Percentiles rank a stretch among this genome's conserved stretches.
phyloP scores from a whole-genome alignment of 148 eudicot genomes.

The Tetragonia tetragonoides region DNA sequence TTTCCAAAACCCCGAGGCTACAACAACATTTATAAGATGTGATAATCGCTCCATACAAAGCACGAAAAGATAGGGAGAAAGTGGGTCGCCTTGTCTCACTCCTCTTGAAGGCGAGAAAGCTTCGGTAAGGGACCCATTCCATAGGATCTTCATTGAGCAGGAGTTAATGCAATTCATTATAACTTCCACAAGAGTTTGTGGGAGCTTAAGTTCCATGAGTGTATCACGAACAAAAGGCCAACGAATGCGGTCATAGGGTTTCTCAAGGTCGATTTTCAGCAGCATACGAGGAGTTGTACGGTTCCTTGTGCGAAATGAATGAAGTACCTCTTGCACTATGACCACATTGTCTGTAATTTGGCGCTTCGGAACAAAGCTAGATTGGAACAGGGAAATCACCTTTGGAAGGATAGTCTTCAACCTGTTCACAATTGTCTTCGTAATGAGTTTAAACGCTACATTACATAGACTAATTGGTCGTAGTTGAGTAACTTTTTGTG shows the following conservation, averaged over 20 bases:
- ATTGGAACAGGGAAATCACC: not conserved
- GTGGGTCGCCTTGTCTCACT: not conserved
- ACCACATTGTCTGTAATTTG: not conserved
- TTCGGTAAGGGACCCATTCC: not conserved
- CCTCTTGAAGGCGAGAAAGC: not conserved
- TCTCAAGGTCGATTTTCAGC: slow-evolving; percentile 1
- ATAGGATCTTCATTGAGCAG: not conserved
- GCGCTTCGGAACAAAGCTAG: not conserved
- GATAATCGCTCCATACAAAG: not conserved
- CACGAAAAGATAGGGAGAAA: slow-evolving; percentile 9
- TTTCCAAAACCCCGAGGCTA: not conserved
- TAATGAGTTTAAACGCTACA: not conserved
- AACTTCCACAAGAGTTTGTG: not conserved
- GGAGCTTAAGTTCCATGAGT: not conserved
- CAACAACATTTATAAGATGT: not conserved
- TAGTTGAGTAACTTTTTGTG: not conserved
- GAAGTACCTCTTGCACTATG: not conserved
- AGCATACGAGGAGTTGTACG: not conserved
- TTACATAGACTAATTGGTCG: not conserved
- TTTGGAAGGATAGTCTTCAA: not conserved
- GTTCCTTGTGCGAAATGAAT: not conserved
- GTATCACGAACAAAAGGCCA: slow-evolving; percentile 3
- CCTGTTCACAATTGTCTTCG: not conserved
- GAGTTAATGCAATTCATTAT: not conserved
- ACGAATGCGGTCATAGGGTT: slow-evolving; percentile 5